Base-by-base conservation (phyloP, 2,329 filamentous ascomycete species). In the Sporothrix brunneoviolacea region DNA sequence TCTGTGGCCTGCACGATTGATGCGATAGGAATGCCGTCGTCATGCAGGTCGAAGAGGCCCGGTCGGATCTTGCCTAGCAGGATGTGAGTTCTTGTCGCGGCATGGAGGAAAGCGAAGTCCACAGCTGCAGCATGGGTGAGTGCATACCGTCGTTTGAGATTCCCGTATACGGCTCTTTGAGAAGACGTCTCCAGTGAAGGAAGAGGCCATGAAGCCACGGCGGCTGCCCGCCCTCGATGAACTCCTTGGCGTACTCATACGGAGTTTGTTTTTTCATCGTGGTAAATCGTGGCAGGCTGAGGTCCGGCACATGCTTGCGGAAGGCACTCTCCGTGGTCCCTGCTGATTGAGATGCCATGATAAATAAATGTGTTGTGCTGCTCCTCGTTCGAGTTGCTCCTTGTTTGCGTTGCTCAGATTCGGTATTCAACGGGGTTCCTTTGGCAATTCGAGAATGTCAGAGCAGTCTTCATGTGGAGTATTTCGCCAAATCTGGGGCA, bases 131-230 rank as follows among this genome's bases (percentile, higher is more conserved):
- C 24, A 10, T 28, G 24, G 24, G 24, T 10, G 24, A 28, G 24
- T 10, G 24, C 24, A 28, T 28, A 27, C 51, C 86, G 56, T 89
- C 82, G 10, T 66, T 80, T 0, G 86, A 88, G 18, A 90, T 70
- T 21, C 86, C 86, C 59, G 77, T 81, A 63, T 80, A 89, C 0
- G 86, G 84, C 65, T 88, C 83, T 50, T 79, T 68, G 22, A 82
- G 67, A 8, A 84, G 62, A 30, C 74, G 68, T 43, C 70, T 62
- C 80, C 81, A 84, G 60, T 82, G 77, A 54, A 71, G 61, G 51
- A 79, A 83, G 19, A 85, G 64, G 0, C 69, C 77, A 58, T 84
- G 74, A 15, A 88, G 67, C 84, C 84, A 88, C 1, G 84, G 83
- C 0, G 84, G 84, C 12, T 70, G 68, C 1, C 76, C 76, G 18